Evolutionary conservation across 495 filamentous ascomycete genomes (phyloP), one percentile per base, ranked within the genome.

Genomic region (Pseudevernia furfuracea): DNA sequence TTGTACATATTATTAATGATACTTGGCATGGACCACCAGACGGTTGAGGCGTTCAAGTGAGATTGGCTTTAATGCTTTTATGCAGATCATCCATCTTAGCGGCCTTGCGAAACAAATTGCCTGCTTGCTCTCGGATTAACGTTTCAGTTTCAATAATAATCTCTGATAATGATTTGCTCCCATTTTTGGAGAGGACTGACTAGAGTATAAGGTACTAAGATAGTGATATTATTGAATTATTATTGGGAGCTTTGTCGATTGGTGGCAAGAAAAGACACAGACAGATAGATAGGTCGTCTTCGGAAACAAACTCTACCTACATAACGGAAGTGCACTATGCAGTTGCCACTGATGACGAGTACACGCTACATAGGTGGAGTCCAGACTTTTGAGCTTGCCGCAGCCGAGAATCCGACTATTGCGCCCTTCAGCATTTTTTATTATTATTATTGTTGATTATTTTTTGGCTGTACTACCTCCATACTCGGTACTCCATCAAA

Each of bases 41-140:
- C 65, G 60, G 52, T 44, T 63, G 61, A 67, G 66, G 66, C 66
- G 60, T 44, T 44, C 9, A 60, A 46, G 61, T 55, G 56, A 67
- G 61, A 63, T 66, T 62, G 25, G 49, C 59, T 66, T 57, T 32
- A 32, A 61, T 44, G 37, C 48, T 62, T 57, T 17, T n/a, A 30
- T 34, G 53, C 39, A 38, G 64, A 66, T 66, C 59, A 34, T 55
- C 63, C 25, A 46, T 28, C 34, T 66, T 61, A 66, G 63, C 55
- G 58, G 58, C 63, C 23, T 37, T 65, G 28, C 41, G 64, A 58
- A 66, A 58, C 58, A 57, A 62, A 58, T 46, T 66, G 15, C 38
- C 44, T 58, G 39, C 59, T 61, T 48, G 23, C 25, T 30, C 57
- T 17, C 23, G 56, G 41, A 49, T 57, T 61, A 53, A 53, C 49